Conservation (phyloP, 2,329 filamentous ascomycete genomes). For the Xylariaceae sp. region DNA sequence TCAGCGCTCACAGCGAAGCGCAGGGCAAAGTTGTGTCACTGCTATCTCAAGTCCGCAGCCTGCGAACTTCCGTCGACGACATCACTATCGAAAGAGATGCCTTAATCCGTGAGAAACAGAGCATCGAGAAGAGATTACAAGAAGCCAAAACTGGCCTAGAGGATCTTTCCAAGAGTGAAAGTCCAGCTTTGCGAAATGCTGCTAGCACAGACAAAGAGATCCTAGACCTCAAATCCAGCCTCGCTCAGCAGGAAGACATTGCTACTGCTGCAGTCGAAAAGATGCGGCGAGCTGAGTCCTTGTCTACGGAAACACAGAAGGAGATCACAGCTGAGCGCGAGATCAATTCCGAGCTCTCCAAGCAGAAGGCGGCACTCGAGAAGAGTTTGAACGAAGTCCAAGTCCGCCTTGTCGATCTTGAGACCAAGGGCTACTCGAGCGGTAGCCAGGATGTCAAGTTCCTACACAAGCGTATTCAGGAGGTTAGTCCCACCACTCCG, state of each 20-base stretch:
- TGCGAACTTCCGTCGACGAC: constrained; percentile 83
- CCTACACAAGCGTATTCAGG: constrained; percentile 88
- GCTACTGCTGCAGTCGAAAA: constrained; percentile 89
- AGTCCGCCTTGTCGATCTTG: constrained; percentile 82
- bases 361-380: constrained; percentile 85
- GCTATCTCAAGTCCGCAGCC: constrained; percentile 79
- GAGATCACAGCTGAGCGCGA: constrained; percentile 87
- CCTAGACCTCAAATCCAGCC: constrained; percentile 78
- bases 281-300: constrained; percentile 89
- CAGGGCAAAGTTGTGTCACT: constrained; percentile 89
- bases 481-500: constrained; percentile 57
- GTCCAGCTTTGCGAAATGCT: constrained; percentile 82
- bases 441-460: constrained; percentile 94
- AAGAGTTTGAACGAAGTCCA: constrained; percentile 89
- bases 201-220: constrained; percentile 86
- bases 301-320: constrained; percentile 86
- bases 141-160: constrained; percentile 88
- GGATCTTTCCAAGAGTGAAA: constrained; percentile 80
- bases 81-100: constrained; percentile 79
- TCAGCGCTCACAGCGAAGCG: constrained; percentile 88
- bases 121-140: constrained; percentile 75
- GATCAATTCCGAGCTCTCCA: constrained; percentile 73
- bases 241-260: constrained; percentile 92
- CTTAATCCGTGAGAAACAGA: constrained; percentile 83
- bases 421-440: constrained; percentile 95